These are phyloP conservation scores for Oryza coarctata DNA, from an alignment of 176 grass and related monocot genomes.

Conservation along the genomic window DNA sequence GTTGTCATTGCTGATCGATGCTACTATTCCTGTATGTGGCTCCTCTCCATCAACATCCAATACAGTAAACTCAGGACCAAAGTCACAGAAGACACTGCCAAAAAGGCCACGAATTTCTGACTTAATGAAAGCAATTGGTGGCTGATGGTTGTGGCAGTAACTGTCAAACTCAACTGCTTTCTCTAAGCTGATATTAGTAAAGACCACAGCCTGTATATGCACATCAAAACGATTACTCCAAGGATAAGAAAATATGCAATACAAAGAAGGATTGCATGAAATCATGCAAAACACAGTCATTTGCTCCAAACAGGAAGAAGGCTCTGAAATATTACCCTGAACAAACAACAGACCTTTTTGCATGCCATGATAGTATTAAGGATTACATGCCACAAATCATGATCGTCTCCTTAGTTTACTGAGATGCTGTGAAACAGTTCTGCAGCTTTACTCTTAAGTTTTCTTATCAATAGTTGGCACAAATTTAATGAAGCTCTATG, in stretches of 20 bases:
- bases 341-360: not conserved
- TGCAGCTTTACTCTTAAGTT: not conserved
- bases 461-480: not conserved
- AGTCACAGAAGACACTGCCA: slow-evolving; percentile 84
- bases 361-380: not conserved
- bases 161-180: slow-evolving; percentile 75
- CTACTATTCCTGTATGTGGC: slow-evolving; percentile 87
- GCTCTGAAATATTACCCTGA: not conserved
- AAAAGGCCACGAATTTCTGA: slow-evolving; percentile 84
- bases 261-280: not conserved
- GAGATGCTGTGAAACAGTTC: not conserved
- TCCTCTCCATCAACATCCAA: slow-evolving; percentile 94
- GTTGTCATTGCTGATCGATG: slow-evolving; percentile 86
- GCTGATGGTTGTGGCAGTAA: slow-evolving; percentile 81
- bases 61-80: slow-evolving; percentile 83
- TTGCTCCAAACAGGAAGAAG: not conserved
- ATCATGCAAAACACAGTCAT: not conserved
- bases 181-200: slow-evolving; percentile 84
- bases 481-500: not conserved
- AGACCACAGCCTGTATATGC: slow-evolving; percentile 64
- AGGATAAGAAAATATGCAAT: slow-evolving; percentile 10
- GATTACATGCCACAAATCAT: not conserved
- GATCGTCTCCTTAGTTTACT: not conserved
- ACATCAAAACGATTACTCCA: not conserved
- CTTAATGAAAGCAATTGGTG: slow-evolving; percentile 91